A percentile compares a stretch with the other conserved stretches of the same genome.
phyloP scores from a whole-genome alignment of 108 stramenopile genomes.

The Cyclotella kingstonii region DNA sequence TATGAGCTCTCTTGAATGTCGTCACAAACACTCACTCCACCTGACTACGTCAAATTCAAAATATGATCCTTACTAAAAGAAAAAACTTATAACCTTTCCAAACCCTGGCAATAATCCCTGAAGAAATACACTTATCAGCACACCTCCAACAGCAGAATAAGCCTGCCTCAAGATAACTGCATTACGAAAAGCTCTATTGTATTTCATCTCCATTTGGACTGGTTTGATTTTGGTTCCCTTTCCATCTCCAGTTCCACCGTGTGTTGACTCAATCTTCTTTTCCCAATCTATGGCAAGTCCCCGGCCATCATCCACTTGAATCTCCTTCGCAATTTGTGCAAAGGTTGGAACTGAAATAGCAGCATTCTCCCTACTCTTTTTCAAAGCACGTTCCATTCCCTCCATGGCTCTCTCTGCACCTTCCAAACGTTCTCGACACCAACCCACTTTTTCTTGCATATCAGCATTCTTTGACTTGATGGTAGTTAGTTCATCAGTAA shows the following conservation, averaged over 20 bases:
- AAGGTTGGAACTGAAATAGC: slow-evolving; percentile 7
- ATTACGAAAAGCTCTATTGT: slow-evolving; percentile 40
- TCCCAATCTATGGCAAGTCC: neutral
- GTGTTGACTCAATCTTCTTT: slow-evolving; percentile 5
- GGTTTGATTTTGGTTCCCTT: slow-evolving; percentile 15
- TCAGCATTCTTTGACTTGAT: slow-evolving; percentile 16
- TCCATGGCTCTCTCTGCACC: slow-evolving; percentile 31
- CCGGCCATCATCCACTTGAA: slow-evolving; percentile 9
- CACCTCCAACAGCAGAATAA: slow-evolving; percentile 32
- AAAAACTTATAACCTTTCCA: slow-evolving; percentile 22
- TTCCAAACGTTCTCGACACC: slow-evolving; percentile 39
- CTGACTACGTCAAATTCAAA: too few relatives aligned
- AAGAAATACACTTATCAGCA: slow-evolving; percentile 26
- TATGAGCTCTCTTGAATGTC: too few relatives aligned
- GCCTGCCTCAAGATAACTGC: slow-evolving; percentile 35
- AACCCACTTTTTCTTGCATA: slow-evolving; percentile 30
- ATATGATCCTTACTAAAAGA: too few relatives aligned
- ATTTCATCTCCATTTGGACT: slow-evolving; percentile 42
- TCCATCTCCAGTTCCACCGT: neutral
- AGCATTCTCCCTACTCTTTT: too few relatives aligned
- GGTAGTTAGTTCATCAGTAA: slow-evolving; percentile 8
- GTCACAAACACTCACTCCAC: too few relatives aligned
- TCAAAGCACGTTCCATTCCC: slow-evolving; percentile 36
- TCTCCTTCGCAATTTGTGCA: slow-evolving; percentile 22
- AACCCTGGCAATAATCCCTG: slow-evolving; percentile 29